These are phyloP conservation scores for Leccinum subrobustum DNA, from an alignment of 1,284 basidiomycete species.

Conservation along the genomic window DNA sequence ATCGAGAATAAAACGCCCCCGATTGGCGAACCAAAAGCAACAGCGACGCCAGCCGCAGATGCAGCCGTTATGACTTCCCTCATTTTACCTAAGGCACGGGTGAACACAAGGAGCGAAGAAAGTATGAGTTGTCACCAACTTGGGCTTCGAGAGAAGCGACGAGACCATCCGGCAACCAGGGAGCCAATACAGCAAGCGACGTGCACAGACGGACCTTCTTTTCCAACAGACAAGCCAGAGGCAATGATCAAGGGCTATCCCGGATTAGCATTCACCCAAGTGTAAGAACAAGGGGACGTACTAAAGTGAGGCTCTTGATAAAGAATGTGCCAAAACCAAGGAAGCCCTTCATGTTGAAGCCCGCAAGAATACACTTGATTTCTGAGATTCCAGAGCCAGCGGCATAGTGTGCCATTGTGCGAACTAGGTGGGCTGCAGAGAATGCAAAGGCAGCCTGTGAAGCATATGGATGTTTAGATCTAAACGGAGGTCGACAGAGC, in stretches of 20 bases:
- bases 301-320: slow-evolving; percentile 90
- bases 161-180: slow-evolving; percentile 82
- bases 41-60: slow-evolving; percentile 96
- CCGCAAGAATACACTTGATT: slow-evolving; percentile 97
- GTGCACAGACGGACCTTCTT: slow-evolving; percentile 98
- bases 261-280: slow-evolving; percentile 9
- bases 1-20: slow-evolving; percentile 95
- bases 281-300: slow-evolving; percentile 40
- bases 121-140: slow-evolving; percentile 46
- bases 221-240: slow-evolving; percentile 95
- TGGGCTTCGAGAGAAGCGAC: slow-evolving; percentile 84
- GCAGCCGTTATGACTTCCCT: slow-evolving; percentile 93
- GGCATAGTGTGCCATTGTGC: slow-evolving; percentile 88
- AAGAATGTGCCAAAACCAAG: slow-evolving; percentile 86
- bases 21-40: slow-evolving; percentile 96
- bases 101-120: slow-evolving; percentile 9
- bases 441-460: slow-evolving; percentile 75
- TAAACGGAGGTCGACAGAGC: slow-evolving; percentile 32
- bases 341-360: slow-evolving; percentile 96
- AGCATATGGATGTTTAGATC: slow-evolving; percentile 1
- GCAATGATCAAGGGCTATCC: slow-evolving; percentile 92
- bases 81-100: slow-evolving; percentile 74
- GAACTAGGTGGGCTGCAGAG: slow-evolving; percentile 85
- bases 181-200: slow-evolving; percentile 94
- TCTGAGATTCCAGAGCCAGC: slow-evolving; percentile 98